Conservation (phyloP, 2,329 filamentous ascomycete genomes). For the Phaeomoniella chlamydospora region DNA sequence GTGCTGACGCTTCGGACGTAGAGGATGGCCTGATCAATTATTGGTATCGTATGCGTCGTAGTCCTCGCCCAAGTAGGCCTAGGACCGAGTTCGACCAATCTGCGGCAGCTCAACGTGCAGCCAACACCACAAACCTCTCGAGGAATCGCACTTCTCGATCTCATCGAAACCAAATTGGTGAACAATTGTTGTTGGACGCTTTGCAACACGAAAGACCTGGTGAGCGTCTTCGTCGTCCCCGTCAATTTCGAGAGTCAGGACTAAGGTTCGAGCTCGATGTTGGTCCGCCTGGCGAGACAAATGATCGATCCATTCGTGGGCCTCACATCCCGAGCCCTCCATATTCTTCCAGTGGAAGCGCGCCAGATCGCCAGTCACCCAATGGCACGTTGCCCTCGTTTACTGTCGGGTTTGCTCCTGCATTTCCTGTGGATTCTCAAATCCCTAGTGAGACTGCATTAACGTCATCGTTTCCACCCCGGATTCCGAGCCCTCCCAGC, state of each 20-base stretch:
- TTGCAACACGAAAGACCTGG: constrained; percentile 18
- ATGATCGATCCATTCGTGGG: neutral
- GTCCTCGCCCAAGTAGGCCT: constrained; percentile 5
- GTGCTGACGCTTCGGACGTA: neutral
- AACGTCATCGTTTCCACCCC: neutral
- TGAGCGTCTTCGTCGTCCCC: constrained; percentile 19
- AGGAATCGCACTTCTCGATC: no score
- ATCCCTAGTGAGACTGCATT: neutral
- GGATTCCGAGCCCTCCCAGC: neutral
- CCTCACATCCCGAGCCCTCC: constrained; percentile 12
- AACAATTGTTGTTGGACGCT: constrained; percentile 18
- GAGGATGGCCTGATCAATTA: neutral
- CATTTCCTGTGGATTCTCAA: neutral
- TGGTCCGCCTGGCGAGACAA: neutral
- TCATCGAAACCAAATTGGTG: constrained; percentile 10
- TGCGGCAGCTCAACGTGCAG: no score
- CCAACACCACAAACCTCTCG: no score
- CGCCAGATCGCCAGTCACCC: constrained; percentile 7
- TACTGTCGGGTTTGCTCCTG: neutral
- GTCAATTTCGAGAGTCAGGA: constrained; percentile 20
- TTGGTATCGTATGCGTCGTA: constrained; percentile 1
- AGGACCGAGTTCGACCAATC: constrained; percentile 6
- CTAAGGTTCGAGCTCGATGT: constrained; percentile 15
- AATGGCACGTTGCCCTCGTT: neutral
- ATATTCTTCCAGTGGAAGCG: constrained; percentile 13